These are phyloP conservation scores for Ogataea nakhonphanomensis DNA, from an alignment of 805 yeast species.

Conservation along the genomic window DNA sequence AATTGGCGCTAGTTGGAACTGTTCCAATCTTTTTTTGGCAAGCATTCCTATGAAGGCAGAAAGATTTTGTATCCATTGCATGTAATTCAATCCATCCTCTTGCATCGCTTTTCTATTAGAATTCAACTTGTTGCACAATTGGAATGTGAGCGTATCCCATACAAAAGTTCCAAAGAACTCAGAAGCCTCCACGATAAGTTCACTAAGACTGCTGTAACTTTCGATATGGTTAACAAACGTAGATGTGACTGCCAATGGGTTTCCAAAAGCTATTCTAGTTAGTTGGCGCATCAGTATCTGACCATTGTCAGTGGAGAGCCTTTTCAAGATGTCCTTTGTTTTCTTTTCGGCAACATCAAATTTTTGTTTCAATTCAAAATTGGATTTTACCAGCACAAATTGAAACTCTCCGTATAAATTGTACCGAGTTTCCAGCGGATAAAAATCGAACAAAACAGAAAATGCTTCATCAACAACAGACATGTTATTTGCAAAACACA, in stretches of 20 bases:
- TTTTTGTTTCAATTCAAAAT: constrained; percentile 53
- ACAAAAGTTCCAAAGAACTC: constrained; percentile 69
- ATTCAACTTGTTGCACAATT: constrained; percentile 66
- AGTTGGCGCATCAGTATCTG: constrained; percentile 67
- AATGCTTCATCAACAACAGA: constrained; percentile 59
- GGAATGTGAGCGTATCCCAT: constrained; percentile 82
- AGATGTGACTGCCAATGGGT: constrained; percentile 74
- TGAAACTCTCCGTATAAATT: constrained; percentile 78
- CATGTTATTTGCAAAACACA: constrained; percentile 53
- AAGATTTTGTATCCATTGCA: constrained; percentile 83
- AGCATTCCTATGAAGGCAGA: constrained; percentile 76
- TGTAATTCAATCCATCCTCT: constrained; percentile 73
- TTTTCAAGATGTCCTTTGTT: constrained; percentile 72
- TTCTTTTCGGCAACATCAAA: constrained; percentile 69
- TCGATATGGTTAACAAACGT: constrained; percentile 79
- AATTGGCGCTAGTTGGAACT: constrained; percentile 61
- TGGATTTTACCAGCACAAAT: constrained; percentile 52
- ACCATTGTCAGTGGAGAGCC: constrained; percentile 79
- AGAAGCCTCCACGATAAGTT: constrained; percentile 75
- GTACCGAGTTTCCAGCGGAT: constrained; percentile 61
- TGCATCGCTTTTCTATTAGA: constrained; percentile 66
- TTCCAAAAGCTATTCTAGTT: constrained; percentile 66
- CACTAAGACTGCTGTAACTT: constrained; percentile 83
- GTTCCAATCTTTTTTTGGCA: constrained; percentile 47
- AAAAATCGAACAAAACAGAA: constrained; percentile 44